These are phyloP conservation scores for Pichia manshurica DNA, from an alignment of 805 yeast genomes.

Conservation along the genomic window DNA sequence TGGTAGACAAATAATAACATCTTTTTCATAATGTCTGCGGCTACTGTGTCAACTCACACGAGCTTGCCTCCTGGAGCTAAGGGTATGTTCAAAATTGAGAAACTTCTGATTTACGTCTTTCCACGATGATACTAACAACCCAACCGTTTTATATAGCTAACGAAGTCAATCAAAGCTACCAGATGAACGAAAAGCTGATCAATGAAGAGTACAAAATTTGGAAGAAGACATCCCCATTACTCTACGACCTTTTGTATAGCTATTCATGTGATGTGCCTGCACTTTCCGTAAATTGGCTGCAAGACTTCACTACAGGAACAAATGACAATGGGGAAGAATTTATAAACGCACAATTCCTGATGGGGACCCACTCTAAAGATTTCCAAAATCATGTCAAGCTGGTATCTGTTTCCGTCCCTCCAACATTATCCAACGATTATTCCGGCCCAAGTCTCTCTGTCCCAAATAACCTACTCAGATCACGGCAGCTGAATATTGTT, in stretches of 20 bases:
- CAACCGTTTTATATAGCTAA: conserved; percentile 16
- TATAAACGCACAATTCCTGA: conserved; percentile 30
- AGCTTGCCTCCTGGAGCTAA: too few species aligned
- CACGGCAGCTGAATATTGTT: conserved; percentile 37
- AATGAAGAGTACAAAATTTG: conserved; percentile 78
- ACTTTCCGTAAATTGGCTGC: conserved; percentile 63
- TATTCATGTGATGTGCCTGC: conserved; percentile 67
- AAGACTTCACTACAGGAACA: conserved; percentile 29
- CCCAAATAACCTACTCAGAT: conserved; percentile 20
- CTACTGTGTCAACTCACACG: too few species aligned
- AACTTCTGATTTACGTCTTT: too few species aligned
- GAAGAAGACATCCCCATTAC: conserved; percentile 78
- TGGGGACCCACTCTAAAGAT: conserved; percentile 43
- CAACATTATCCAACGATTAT: conserved; percentile 39
- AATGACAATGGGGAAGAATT: conserved; percentile 9
- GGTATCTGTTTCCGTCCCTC: conserved; percentile 42
- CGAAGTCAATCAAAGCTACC: conserved; percentile 35
- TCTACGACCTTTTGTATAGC: conserved; percentile 70
- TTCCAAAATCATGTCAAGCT: conserved; percentile 41
- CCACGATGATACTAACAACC: conserved; percentile 5
- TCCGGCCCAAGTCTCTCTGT: conserved; percentile 8
- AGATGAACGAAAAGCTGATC: conserved; percentile 52
- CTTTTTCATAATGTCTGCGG: too few species aligned
- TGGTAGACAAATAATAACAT: too few species aligned
- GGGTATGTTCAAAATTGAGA: too few species aligned